Evolutionary conservation across 1,139 yeast species (phyloP), one percentile per base, ranked within the genome.

Genomic region (Yamadazyma sp.): DNA sequence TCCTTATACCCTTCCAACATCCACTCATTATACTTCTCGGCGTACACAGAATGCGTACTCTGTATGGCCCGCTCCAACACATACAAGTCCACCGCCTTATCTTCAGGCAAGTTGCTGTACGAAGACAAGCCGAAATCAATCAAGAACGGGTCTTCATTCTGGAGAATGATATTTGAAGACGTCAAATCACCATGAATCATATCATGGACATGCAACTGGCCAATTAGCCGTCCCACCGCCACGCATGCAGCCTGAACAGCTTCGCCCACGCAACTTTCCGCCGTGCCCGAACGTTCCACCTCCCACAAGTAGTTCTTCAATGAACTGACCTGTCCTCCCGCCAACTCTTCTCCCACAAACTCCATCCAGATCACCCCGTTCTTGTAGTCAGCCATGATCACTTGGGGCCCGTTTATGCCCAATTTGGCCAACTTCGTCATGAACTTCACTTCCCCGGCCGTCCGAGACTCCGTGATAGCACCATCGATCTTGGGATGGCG

Each of bases 181-280:
- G 99, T 94, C 53, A 94, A 70, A 58, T 94, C 99, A 1, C 99
- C 98, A 58, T 94, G 99, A 22, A 89, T 82, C 63, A 87, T 78
- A 48, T 88, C 95, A 45, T 79, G 71, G 48, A 75, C 55, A 62
- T 94, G 99, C 51, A 92, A 64, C 39, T 71, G 59, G 0, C 86
- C 97, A 34, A 94, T 77, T 42, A 81, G 75, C 30, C 56, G 54
- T 0, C 98, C 99, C 2, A 87, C 88, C 15, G 60, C 56, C 5
- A 45, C 45, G 46, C 84, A 62, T 2, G 78, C 64, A 0, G 47
- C 44, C 45, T 71, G 54, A 0, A 79, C 83, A 2, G 61, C 59
- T 0, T 53, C 61, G 26, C 62, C 42, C 49, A 58, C 40, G 61
- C 77, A 57, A 20, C 52, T 53, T 18, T 51, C 53, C 25, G 49